Evolutionary conservation across 768 basidiomycete species (phyloP).

Genomic region (Panaeolus cyanescens): DNA sequence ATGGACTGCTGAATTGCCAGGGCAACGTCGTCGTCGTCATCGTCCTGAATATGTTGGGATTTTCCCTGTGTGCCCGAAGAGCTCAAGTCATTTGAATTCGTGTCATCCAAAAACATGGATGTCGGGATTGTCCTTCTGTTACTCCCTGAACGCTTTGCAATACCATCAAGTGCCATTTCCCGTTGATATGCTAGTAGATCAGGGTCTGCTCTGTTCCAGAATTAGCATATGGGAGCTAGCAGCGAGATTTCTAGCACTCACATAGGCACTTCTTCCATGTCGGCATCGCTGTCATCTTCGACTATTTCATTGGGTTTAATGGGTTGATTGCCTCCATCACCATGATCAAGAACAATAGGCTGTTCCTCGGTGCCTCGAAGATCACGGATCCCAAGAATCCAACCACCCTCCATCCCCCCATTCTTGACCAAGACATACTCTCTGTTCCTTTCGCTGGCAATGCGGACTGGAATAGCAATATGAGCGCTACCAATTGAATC

Average conservation of each 20-base stretch:
- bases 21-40: slow-evolving; percentile 25
- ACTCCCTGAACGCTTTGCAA: slow-evolving; percentile 35
- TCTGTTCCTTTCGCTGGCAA: slow-evolving; percentile 93
- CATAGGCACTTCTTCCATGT: slow-evolving; percentile 85
- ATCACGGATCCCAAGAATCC: slow-evolving; percentile 92
- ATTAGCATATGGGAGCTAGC: background rate
- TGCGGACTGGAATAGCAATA: slow-evolving; percentile 87
- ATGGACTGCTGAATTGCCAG: slow-evolving; percentile 24
- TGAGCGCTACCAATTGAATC: slow-evolving; percentile 91
- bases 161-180: slow-evolving; percentile 61
- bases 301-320: slow-evolving; percentile 27
- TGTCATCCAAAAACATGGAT: background rate
- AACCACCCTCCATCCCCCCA: slow-evolving; percentile 83
- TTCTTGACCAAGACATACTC: slow-evolving; percentile 97
- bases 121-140: slow-evolving; percentile 21
- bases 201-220: slow-evolving; percentile 43
- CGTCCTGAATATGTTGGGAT: background rate
- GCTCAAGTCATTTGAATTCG: background rate
- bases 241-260: slow-evolving; percentile 32
- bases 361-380: slow-evolving; percentile 68
- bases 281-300: slow-evolving; percentile 58
- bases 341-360: slow-evolving; percentile 84
- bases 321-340: slow-evolving; percentile 38
- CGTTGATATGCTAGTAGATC: slow-evolving; percentile 67
- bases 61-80: slow-evolving; percentile 1